Conservation (phyloP, 176 grass and related monocot genomes). For the Zoysia japonica region DNA sequence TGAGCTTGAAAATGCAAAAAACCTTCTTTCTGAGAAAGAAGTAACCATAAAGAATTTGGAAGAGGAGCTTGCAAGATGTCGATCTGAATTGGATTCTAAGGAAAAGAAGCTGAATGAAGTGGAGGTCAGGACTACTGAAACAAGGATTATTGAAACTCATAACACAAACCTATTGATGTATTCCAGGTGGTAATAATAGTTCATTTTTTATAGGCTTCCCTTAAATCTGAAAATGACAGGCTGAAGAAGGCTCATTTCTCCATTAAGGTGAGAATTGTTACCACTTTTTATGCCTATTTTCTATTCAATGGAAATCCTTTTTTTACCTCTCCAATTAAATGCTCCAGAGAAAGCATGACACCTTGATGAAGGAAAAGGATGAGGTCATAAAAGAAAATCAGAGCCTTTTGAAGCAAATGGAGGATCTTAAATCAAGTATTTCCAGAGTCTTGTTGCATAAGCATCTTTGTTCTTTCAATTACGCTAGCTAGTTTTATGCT, state of each 20-base stretch:
- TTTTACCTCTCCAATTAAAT: conserved; percentile 14
- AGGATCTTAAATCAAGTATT: conserved; percentile 95
- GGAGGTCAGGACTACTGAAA: conserved; percentile 59
- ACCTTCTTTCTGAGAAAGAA: conserved; percentile 80
- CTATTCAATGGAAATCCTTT: conserved; percentile 10
- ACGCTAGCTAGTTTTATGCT: background rate
- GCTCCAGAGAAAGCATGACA: conserved; percentile 66
- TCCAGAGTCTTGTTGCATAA: background rate
- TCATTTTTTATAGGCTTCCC: conserved; percentile 50
- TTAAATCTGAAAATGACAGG: conserved; percentile 70
- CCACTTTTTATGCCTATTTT: conserved; percentile 12
- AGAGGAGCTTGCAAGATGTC: conserved; percentile 61
- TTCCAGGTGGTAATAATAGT: conserved; percentile 13
- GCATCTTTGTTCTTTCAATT: background rate
- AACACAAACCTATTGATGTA: background rate
- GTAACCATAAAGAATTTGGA: conserved; percentile 62
- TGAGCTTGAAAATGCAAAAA: conserved; percentile 70
- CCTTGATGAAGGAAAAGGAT: conserved; percentile 59
- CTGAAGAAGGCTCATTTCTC: conserved; percentile 39
- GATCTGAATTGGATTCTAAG: conserved; percentile 67
- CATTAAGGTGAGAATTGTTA: conserved; percentile 53
- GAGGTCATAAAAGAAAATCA: conserved; percentile 60
- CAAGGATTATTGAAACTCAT: conserved; percentile 11
- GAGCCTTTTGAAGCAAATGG: conserved; percentile 75
- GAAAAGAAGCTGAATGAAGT: conserved; percentile 76